Evolutionary conservation across 169 alveolate species (phyloP).

Genomic region (Cystoisospora suis): DNA sequence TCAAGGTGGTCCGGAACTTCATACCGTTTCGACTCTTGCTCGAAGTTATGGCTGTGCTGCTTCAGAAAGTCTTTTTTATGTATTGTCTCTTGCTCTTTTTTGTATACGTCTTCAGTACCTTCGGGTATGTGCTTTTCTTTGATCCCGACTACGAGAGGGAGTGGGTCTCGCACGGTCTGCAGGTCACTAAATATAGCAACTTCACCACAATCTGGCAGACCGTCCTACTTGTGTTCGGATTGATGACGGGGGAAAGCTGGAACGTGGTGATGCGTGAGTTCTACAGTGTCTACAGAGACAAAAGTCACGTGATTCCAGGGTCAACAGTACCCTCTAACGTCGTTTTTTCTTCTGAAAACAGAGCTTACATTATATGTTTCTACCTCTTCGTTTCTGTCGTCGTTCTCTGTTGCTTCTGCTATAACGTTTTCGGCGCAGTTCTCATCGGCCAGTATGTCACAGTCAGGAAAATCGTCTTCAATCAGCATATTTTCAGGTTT

Average conservation of each 20-base stretch:
- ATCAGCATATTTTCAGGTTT: slow-evolving; percentile 38
- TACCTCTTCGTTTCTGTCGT: slow-evolving; percentile 38
- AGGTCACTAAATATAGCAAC: slow-evolving; percentile 47
- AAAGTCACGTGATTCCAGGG: background rate
- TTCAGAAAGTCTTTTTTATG: slow-evolving; percentile 34
- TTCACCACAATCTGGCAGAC: slow-evolving; percentile 37
- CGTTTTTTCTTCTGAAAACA: background rate
- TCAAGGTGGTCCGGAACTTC: slow-evolving; percentile 46
- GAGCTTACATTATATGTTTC: slow-evolving; percentile 36
- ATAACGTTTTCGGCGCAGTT: slow-evolving; percentile 59
- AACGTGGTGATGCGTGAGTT: slow-evolving; percentile 47
- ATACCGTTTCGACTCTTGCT: slow-evolving; percentile 32
- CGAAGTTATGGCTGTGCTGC: slow-evolving; percentile 49
- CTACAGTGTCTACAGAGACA: slow-evolving; percentile 21
- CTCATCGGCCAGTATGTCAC: slow-evolving; percentile 51
- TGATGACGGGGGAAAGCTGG: slow-evolving; percentile 63
- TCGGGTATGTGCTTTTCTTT: slow-evolving; percentile 40
- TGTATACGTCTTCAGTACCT: slow-evolving; percentile 36
- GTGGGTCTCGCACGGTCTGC: background rate
- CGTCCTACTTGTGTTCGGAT: slow-evolving; percentile 39
- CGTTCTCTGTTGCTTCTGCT: slow-evolving; percentile 27
- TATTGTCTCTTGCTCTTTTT: slow-evolving; percentile 41
- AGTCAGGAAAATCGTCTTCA: slow-evolving; percentile 31
- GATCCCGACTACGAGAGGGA: slow-evolving; percentile 55
- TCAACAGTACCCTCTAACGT: background rate